phyloP scores from a whole-genome alignment of 805 yeast genomes.

The Teunomyces stri region DNA sequence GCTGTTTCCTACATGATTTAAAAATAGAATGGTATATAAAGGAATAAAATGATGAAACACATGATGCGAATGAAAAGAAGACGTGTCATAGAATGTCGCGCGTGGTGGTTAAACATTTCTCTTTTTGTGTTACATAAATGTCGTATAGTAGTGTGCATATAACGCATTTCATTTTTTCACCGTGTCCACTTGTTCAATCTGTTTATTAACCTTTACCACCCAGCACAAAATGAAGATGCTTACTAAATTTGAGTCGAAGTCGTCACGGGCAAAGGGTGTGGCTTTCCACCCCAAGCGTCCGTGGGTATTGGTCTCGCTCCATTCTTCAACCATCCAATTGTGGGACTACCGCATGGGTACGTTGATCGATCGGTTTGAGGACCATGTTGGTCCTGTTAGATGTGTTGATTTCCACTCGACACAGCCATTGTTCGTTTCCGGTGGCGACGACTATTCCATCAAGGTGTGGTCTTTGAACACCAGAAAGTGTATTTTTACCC shows the following conservation, averaged over 20 bases:
- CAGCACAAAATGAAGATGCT: conserved; percentile 25
- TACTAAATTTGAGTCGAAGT: conserved; percentile 87
- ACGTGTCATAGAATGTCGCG: not conserved
- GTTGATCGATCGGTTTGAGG: conserved; percentile 91
- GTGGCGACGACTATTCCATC: conserved; percentile 94
- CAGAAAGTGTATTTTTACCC: conserved; percentile 86
- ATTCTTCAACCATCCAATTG: conserved; percentile 96
- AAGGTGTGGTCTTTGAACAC: conserved; percentile 95
- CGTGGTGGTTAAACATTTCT: not conserved
- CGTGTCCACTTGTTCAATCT: conserved; percentile 3
- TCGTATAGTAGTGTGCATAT: not conserved
- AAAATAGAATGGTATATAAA: not conserved
- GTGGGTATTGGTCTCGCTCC: conserved; percentile 92
- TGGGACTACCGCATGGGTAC: conserved; percentile 99
- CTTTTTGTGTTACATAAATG: not conserved
- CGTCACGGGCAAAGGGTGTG: conserved; percentile 95
- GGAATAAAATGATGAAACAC: not conserved
- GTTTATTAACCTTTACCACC: conserved; percentile 1
- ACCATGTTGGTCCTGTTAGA: conserved; percentile 98
- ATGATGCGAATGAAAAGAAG: not conserved
- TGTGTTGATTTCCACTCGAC: conserved; percentile 96
- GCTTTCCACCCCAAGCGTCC: conserved; percentile 97
- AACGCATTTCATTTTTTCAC: not conserved
- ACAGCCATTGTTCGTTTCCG: conserved; percentile 94
- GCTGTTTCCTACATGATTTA: conserved; percentile 14